Base-by-base conservation (phyloP, 495 filamentous ascomycete genomes). In the Letharia lupina region DNA sequence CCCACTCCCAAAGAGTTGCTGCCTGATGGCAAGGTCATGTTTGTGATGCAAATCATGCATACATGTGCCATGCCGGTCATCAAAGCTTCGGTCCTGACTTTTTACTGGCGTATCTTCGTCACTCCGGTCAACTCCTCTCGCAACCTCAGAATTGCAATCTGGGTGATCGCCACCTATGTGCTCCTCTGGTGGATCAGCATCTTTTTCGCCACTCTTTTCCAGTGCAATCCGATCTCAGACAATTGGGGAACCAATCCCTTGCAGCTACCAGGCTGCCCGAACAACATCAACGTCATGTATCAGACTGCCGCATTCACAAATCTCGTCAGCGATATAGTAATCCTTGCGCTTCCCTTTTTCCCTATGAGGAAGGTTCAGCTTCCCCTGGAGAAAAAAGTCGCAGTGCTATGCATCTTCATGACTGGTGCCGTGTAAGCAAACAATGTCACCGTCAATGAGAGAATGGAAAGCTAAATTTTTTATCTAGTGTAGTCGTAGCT, bases 311-410 rank as follows among this genome's bases (percentile, higher is more conserved):
- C 72, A 0, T 70, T 74, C 31, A 64, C 74, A 15, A 78, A 78
- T 60, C 70, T 81, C 65, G 60, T 80, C 12, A 76, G 71, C 69
- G 79, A 82, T 70, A 67, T 81, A 23, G 66, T 78, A 57, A 73
- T 82, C 37, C 69, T 82, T 20, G 40, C 74, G 9, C 73, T 80
- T 10, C 80, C 80, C 2, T 73, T 78, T 42, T 79, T 76, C 2
- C 70, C 72, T 15, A 76, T 80, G 28, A 47, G 69, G 23, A 67
- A 65, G 35, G 72, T 80, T 1, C 73, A 78, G 57, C 71, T 79
- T 73, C 71, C 63, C 5, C 54, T 56, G 5, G 68, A 67, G 31
- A 75, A 79, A 64, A 81, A 80, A 68, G 10, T 78, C 13, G 73
- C 73, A 39, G 73, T 81, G 42, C 72, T 73, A 42, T 76, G 69